Evolutionary conservation across 306 rosid species (phyloP).

Genomic region (Ceratonia siliqua): DNA sequence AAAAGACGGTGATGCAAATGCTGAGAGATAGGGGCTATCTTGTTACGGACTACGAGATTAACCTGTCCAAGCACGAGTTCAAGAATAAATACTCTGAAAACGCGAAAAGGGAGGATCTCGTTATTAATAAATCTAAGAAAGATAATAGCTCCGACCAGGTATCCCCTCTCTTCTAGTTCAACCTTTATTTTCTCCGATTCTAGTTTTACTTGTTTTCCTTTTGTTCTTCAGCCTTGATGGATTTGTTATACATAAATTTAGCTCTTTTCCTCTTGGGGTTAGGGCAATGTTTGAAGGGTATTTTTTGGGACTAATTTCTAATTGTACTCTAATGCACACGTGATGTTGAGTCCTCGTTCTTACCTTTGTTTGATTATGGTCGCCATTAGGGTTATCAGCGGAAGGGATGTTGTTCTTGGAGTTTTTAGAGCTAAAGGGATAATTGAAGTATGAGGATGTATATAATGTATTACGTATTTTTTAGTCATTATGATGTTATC

Average conservation of each 20-base stretch:
- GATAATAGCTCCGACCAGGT: slow-evolving; percentile 56
- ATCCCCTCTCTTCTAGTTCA: neutral
- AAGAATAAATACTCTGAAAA: slow-evolving; percentile 40
- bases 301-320: neutral
- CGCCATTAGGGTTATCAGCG: neutral
- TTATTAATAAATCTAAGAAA: slow-evolving; percentile 49
- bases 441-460: neutral
- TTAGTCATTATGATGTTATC: neutral
- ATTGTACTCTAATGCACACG: no score
- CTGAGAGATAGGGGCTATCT: slow-evolving; percentile 56
- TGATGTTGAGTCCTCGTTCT: neutral
- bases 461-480: neutral
- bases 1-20: slow-evolving; percentile 62
- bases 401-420: neutral
- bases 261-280: neutral
- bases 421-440: neutral
- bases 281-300: neutral
- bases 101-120: slow-evolving; percentile 70
- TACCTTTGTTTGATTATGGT: neutral
- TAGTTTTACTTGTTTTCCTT: neutral
- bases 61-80: slow-evolving; percentile 53
- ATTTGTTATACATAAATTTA: neutral
- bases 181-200: neutral
- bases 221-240: neutral
- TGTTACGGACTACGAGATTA: slow-evolving; percentile 55